phyloP scores from a whole-genome alignment of 75 land plant genomes.

The Cupressus sempervirens region DNA sequence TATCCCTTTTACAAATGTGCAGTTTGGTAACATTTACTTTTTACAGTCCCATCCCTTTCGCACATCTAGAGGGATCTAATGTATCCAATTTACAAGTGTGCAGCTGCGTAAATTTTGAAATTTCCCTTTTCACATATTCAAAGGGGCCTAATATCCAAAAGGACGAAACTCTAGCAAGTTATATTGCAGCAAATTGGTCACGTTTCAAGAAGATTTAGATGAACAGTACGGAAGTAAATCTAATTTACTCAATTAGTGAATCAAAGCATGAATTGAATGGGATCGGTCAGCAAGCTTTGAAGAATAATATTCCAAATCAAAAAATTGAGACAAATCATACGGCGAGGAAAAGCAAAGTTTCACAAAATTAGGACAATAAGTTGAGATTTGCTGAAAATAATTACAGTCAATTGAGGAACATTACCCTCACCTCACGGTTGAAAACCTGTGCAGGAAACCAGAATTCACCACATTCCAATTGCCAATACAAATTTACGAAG shows the following conservation, averaged over 20 bases:
- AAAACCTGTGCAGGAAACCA: constrained; percentile 55
- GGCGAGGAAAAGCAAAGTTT: neutral
- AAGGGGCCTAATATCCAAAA: neutral
- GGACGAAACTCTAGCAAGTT: neutral
- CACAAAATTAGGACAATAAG: neutral
- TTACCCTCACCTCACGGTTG: constrained; percentile 43
- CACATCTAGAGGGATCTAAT: neutral
- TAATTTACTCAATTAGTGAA: neutral
- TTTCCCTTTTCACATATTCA: neutral
- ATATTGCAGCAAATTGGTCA: neutral
- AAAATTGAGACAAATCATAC: neutral
- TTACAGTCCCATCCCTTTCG: neutral
- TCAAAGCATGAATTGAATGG: neutral
- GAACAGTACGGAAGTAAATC: neutral
- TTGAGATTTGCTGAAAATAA: neutral
- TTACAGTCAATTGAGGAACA: neutral
- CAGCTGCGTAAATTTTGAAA: neutral
- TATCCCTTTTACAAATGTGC: neutral
- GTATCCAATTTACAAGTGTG: neutral
- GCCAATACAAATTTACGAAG: constrained; percentile 37
- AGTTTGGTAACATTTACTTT: neutral
- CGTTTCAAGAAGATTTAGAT: neutral
- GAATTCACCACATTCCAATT: constrained; percentile 39
- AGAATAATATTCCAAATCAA: neutral
- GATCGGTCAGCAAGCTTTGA: neutral